Conservation (phyloP, 169 alveolate genomes). For the Plasmodium knowlesi region DNA sequence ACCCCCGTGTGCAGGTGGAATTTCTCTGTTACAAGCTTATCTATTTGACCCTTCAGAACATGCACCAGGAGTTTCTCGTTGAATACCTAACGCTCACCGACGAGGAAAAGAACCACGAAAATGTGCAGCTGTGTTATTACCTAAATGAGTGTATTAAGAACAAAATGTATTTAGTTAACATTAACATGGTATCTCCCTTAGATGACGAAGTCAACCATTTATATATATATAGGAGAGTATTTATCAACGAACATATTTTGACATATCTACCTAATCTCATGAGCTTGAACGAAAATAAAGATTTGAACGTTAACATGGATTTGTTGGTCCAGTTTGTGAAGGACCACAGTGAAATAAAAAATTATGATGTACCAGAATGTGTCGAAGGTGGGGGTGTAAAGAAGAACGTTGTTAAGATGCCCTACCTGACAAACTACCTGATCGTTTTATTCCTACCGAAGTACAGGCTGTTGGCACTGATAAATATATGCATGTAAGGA, state of each 20-base stretch:
- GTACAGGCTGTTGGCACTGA: conserved; percentile 58
- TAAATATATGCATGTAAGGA: conserved; percentile 66
- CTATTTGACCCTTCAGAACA: conserved; percentile 79
- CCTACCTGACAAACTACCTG: conserved; percentile 53
- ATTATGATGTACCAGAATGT: background rate
- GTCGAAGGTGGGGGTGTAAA: background rate
- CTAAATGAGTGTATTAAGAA: conserved; percentile 55
- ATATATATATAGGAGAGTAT: conserved; percentile 33
- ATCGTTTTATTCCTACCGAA: conserved; percentile 63
- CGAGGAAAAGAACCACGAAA: conserved; percentile 45
- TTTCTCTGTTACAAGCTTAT: conserved; percentile 77
- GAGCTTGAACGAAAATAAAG: conserved; percentile 27
- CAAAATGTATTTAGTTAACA: conserved; percentile 59
- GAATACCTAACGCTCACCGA: conserved; percentile 53
- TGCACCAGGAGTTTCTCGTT: conserved; percentile 74
- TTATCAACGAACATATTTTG: conserved; percentile 30
- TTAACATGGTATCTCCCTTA: conserved; percentile 55
- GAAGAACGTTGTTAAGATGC: conserved; percentile 21
- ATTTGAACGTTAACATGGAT: conserved; percentile 26
- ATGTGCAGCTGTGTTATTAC: conserved; percentile 55
- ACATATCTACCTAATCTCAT: conserved; percentile 31
- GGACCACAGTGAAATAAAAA: conserved; percentile 12
- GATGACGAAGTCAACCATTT: conserved; percentile 34
- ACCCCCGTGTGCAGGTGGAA: conserved; percentile 64
- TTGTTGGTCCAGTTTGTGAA: conserved; percentile 27